phyloP scores from a whole-genome alignment of 371 early-diverging fungal species.

The Nematocida sp. region DNA sequence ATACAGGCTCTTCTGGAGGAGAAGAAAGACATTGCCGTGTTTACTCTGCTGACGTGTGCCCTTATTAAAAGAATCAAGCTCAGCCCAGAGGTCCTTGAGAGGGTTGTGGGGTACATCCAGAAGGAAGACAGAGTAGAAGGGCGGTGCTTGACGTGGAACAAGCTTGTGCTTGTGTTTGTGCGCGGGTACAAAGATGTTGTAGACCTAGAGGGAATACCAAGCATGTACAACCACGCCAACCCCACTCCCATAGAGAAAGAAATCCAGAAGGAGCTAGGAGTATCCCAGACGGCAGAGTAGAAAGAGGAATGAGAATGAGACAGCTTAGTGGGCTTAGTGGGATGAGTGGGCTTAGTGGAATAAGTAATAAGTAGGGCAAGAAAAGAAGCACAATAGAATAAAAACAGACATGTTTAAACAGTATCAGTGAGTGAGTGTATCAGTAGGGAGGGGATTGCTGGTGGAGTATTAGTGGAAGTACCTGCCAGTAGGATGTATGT shows the following conservation, averaged over 20 bases:
- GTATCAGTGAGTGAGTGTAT: no score
- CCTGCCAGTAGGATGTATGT: no score
- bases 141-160: conserved; percentile 27
- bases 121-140: background rate
- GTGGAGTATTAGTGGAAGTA: no score
- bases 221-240: background rate
- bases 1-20: background rate
- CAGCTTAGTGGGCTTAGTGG: background rate
- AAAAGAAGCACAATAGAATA: background rate
- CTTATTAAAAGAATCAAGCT: conserved; percentile 54
- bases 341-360: background rate
- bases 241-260: conserved; percentile 11
- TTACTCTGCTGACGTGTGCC: conserved; percentile 46
- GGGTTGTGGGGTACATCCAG: conserved; percentile 5
- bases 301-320: no score
- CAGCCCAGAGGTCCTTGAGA: background rate
- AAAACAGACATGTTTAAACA: no score
- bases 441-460: no score
- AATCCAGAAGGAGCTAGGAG: background rate
- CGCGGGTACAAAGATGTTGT: conserved; percentile 10
- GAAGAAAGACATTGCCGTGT: background rate
- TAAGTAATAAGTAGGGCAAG: background rate
- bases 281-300: background rate
- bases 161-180: conserved; percentile 25
- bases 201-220: background rate